Base-by-base conservation (phyloP, 169 alveolate genomes). In the Besnoitia besnoiti region DNA sequence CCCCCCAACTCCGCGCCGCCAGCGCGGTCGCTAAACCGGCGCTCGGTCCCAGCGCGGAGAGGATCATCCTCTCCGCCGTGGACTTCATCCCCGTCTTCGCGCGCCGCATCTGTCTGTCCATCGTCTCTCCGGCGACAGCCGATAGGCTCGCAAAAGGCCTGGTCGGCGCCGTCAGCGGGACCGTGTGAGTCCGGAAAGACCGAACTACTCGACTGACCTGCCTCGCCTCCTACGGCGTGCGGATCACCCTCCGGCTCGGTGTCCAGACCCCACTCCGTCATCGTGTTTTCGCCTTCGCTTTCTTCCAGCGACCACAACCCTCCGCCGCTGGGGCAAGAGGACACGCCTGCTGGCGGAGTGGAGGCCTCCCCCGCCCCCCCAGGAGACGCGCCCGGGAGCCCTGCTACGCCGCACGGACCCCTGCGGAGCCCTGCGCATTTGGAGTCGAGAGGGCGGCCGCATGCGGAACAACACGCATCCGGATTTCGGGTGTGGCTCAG, bases 401-500 rank as follows among this genome's bases (percentile, higher is more conserved):
- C 33, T 55, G 24, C 12, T 19, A 21, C 67, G 12, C 67, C 30
- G 3, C 3, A 55, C 33, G 30, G 12, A n/a, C 24, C 67, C 24
- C 30, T 55, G 33, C 33, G 67, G 24, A 5, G 12, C 27, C 33
- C 67, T 55, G 67, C 67, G 67, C 33, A 5, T 55, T 55, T 19
- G 4, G 67, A 55, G 14, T 73, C 82, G 27, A 73, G 82, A 7
- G 24, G 44, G 82, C 44, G 82, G 46, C 82, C 82, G n/a, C 82
- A 73, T 42, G 44, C 82, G n/a, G 82, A 73, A 73, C 82, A 73
- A 73, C 82, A 73, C 39, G n/a, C 16, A 37, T 37, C 46, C 46
- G 44, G 44, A 5, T 8, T 16, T 19, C 8, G 40, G 44, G n/a
- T 3, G 24, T 14, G 24, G 67, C n/a, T 16, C 67, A 73, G 16